phyloP scores from a whole-genome alignment of 495 filamentous ascomycete genomes.

The Daldinia bambusicola region DNA sequence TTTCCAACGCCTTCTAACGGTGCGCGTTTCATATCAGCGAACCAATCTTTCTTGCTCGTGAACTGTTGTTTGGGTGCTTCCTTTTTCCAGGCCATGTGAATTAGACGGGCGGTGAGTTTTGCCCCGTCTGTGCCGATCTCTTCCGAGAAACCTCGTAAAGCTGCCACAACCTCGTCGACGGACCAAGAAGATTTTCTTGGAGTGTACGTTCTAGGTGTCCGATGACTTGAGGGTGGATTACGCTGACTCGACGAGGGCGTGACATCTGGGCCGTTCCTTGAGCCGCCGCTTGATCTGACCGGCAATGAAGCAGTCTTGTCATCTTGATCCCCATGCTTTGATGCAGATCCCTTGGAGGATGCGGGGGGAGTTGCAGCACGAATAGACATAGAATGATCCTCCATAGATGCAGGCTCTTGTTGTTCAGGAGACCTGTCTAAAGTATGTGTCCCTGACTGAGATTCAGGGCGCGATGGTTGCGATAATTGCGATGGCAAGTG shows the following conservation, averaged over 20 bases:
- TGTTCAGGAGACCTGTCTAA: conserved; percentile 2
- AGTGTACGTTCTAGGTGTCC: conserved; percentile 48
- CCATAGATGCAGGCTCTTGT: conserved; percentile 22
- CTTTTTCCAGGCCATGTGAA: conserved; percentile 55
- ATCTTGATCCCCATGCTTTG: conserved; percentile 25
- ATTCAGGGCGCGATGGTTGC: conserved; percentile 1
- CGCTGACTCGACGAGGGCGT: conserved; percentile 34
- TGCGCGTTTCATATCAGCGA: conserved; percentile 52
- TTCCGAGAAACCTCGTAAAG: conserved; percentile 44
- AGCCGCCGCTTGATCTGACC: conserved; percentile 18
- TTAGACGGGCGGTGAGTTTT: conserved; percentile 49
- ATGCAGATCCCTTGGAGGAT: conserved; percentile 17
- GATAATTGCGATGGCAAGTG: conserved; percentile 11
- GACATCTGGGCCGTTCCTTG: conserved; percentile 17
- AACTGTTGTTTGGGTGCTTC: conserved; percentile 50
- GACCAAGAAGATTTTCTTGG: conserved; percentile 53
- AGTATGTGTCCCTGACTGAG: conserved; percentile 24
- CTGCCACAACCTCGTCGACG: conserved; percentile 48
- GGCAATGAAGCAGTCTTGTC: conserved; percentile 31
- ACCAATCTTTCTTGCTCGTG: conserved; percentile 51
- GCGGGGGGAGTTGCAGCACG: conserved; percentile 32
- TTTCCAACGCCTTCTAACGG: conserved; percentile 28
- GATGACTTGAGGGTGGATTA: conserved; percentile 27
- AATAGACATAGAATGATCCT: conserved; percentile 21
- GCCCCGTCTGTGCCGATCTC: conserved; percentile 53